Conservation (phyloP, 305 asterid species). For the Fraxinus xanthoxyloides region DNA sequence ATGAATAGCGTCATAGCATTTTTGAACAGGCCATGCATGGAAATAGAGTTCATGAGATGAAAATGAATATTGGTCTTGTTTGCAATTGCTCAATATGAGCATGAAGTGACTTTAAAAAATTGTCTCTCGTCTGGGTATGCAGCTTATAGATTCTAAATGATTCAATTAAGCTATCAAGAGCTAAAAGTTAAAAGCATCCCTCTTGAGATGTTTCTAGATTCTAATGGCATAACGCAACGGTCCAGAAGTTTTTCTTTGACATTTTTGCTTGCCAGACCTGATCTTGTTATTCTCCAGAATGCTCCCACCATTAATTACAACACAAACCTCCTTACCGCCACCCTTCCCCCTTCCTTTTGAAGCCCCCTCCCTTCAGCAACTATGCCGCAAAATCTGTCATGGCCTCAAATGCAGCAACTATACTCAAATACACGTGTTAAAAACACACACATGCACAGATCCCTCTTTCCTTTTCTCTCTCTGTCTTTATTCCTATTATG, state of each 20-base stretch:
- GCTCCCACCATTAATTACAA: not conserved
- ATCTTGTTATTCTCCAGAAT: not conserved
- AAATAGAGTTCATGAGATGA: not conserved
- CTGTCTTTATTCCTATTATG: not conserved
- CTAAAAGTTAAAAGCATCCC: not conserved
- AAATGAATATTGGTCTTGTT: not conserved
- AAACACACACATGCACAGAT: not conserved
- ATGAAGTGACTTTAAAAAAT: not conserved
- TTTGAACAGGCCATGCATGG: not conserved
- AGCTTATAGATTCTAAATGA: not conserved
- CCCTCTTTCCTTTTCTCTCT: not conserved
- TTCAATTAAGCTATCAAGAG: not conserved
- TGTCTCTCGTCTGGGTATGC: not conserved
- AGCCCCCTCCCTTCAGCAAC: not conserved
- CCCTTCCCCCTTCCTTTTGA: not conserved
- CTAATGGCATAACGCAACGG: not conserved
- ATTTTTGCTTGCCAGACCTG: not conserved
- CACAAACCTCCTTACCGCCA: not conserved
- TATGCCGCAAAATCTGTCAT: not conserved
- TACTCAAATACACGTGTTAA: not conserved
- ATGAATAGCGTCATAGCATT: not conserved
- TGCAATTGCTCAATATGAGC: not conserved
- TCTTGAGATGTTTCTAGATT: not conserved
- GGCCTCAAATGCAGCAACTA: not conserved
- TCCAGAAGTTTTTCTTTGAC: not conserved